Evolutionary conservation across 768 basidiomycete species (phyloP).

Genomic region (Kwoniella heveanensis): DNA sequence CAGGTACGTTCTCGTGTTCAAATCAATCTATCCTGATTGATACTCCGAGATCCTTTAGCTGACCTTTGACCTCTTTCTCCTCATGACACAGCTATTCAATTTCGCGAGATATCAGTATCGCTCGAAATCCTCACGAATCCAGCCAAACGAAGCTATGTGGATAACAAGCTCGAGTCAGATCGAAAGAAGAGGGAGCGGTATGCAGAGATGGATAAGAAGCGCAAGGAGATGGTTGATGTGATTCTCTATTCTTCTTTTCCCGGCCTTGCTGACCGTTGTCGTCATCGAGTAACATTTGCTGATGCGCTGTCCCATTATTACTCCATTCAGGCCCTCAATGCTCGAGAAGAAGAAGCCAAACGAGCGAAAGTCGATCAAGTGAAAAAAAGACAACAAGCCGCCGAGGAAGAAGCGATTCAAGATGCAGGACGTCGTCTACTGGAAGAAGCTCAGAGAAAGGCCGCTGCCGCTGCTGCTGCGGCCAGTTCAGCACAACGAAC

Average conservation of each 20-base stretch:
- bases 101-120: conserved; percentile 46
- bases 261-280: too few species aligned
- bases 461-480: conserved; percentile 23
- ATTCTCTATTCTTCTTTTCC: conserved; percentile 30
- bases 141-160: conserved; percentile 46
- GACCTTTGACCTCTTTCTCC: not conserved
- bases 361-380: conserved; percentile 41
- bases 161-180: conserved; percentile 43
- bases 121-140: conserved; percentile 44
- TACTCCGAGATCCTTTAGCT: not conserved
- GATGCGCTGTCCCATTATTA: not conserved
- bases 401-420: conserved; percentile 51
- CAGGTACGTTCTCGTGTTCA: conserved; percentile 27
- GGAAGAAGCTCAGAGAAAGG: conserved; percentile 44
- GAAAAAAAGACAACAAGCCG: conserved; percentile 27
- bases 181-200: conserved; percentile 43
- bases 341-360: conserved; percentile 54
- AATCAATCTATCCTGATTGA: too few species aligned
- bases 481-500: not conserved
- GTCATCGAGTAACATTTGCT: too few species aligned
- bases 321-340: conserved; percentile 37
- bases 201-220: conserved; percentile 49
- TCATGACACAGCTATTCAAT: conserved; percentile 42
- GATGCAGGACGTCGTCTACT: conserved; percentile 49
- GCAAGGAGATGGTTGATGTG: conserved; percentile 52